Evolutionary conservation across 257 asterid species (phyloP).

Genomic region (Paulownia fortunei): DNA sequence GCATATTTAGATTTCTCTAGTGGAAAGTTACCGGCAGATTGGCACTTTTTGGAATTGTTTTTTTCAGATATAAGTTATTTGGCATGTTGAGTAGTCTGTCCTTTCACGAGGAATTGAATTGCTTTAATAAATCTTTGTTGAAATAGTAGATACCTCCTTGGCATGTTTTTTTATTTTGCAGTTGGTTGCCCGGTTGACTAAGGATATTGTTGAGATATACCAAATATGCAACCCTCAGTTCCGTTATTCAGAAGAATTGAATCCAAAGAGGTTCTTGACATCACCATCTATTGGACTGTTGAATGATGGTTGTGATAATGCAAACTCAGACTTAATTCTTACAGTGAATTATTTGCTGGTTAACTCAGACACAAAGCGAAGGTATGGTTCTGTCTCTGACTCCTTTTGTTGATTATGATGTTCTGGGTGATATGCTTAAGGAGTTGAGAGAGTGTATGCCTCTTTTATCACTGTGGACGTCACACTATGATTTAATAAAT

Average conservation of each 20-base stretch:
- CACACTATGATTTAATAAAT: conserved; percentile 29
- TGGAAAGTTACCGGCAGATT: background rate
- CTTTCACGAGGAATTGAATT: conserved; percentile 13
- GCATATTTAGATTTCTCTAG: background rate
- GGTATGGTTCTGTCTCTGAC: conserved; percentile 54
- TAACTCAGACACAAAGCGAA: conserved; percentile 70
- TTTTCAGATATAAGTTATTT: conserved; percentile 2
- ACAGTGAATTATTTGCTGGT: conserved; percentile 70
- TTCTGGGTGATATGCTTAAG: conserved; percentile 20
- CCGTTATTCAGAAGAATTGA: conserved; percentile 74
- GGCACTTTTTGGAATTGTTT: conserved; percentile 2
- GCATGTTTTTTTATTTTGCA: conserved; percentile 45
- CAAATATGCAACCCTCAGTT: conserved; percentile 87
- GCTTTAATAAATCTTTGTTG: conserved; percentile 27
- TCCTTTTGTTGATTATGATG: conserved; percentile 24
- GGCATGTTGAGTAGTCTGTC: conserved; percentile 16
- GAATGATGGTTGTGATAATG: conserved; percentile 93
- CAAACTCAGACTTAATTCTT: conserved; percentile 90
- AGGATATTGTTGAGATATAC: conserved; percentile 86
- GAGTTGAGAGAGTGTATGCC: conserved; percentile 26
- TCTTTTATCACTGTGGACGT: conserved; percentile 16
- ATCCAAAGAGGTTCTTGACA: conserved; percentile 93
- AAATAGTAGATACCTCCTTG: conserved; percentile 29
- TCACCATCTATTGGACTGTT: conserved; percentile 86
- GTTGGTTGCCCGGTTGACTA: conserved; percentile 93